These are phyloP conservation scores for Quercus phellos DNA, from an alignment of 331 rosid species.

Conservation along the genomic window DNA sequence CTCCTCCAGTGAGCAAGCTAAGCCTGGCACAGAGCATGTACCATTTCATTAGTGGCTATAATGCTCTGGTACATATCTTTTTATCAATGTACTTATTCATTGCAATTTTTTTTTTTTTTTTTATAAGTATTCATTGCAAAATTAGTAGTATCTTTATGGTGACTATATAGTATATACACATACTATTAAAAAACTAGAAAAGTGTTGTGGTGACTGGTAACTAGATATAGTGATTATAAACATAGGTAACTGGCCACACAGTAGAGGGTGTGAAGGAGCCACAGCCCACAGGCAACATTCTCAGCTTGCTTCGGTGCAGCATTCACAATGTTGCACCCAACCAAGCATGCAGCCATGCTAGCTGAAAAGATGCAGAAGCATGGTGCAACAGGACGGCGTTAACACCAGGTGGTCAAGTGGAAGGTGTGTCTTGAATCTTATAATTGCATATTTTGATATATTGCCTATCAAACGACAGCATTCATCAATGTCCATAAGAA, in stretches of 20 bases:
- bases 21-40: constrained; percentile 92
- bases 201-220: too few relatives aligned
- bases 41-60: constrained; percentile 96
- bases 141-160: neutral
- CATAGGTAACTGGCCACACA: constrained; percentile 85
- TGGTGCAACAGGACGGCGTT: constrained; percentile 87
- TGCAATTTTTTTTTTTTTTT: neutral
- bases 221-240: neutral
- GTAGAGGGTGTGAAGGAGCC: constrained; percentile 95
- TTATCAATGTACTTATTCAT: neutral
- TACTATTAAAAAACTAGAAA: too few relatives aligned
- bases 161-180: too few relatives aligned
- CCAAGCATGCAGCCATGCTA: constrained; percentile 89
- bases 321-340: constrained; percentile 81
- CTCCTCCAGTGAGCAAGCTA: constrained; percentile 92
- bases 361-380: constrained; percentile 83
- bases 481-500: neutral
- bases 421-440: constrained; percentile 36
- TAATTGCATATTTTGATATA: too few relatives aligned
- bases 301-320: constrained; percentile 97
- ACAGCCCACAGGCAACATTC: constrained; percentile 78
- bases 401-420: constrained; percentile 96
- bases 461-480: neutral
- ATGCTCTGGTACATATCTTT: constrained; percentile 57
- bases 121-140: neutral